Evolutionary conservation across 31 red algal species (phyloP), one percentile per base, ranked within the genome.

Genomic region (Asparagopsis taxiformis): DNA sequence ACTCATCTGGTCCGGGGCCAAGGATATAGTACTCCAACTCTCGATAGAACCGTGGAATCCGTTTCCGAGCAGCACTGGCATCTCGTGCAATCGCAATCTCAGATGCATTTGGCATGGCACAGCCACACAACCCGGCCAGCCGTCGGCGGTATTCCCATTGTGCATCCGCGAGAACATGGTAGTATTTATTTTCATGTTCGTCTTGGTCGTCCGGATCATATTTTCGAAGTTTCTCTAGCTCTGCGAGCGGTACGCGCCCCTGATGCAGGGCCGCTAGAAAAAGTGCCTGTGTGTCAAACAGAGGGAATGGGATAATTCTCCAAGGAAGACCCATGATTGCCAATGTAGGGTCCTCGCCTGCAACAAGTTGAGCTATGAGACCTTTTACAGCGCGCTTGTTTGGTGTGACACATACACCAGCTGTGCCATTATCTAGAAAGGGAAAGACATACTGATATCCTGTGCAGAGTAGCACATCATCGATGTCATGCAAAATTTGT

Each of bases 81-180:
- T 70, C 51, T 8, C 39, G 0, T 37, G 53, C 65, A 3, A 82
- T n/a, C 65, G 65, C 78, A 8, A 33, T 56, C 9, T 23, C 51
- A 35, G 32, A 62, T 3, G 29, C 32, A 7, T 34, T 46, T 7
- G 66, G 64, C 35, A 58, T 56, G 3, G 35, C 34, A 0, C 53
- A 30, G 26, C 78, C 78, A 34, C 65, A 68, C 9, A 82, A 22
- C 59, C 65, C 44, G 24, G 78, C 78, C 35, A 95, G 43, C 73
- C 70, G 9, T 16, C 91, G 68, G 30, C 78, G 48, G 79, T 95
- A 95, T 24, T 88, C 91, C 91, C 91, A 95, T 51, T 95, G 91
- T 28, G 53, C 58, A 17, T 74, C 66, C 28, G 59, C 93, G 10
- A 97, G 75, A 39, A 55, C 28, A 72, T 97, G 88, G 59, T 89